Conservation (phyloP, 495 filamentous ascomycete genomes). For the Annulohypoxylon moriforme region DNA sequence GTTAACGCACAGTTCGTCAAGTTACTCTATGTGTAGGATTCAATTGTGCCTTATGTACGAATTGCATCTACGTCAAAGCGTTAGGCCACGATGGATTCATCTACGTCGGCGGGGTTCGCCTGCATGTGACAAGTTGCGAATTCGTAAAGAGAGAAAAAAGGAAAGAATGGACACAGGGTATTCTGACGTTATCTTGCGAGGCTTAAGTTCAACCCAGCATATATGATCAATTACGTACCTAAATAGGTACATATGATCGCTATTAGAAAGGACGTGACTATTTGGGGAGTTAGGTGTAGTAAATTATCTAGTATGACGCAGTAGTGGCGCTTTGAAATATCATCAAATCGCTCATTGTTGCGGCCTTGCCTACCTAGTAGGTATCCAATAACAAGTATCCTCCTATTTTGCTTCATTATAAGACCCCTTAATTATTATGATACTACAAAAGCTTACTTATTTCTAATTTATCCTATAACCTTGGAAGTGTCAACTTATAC, state of each 20-base stretch:
- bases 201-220: not conserved
- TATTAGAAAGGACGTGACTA: not conserved
- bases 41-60: conserved; percentile 5
- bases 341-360: no score
- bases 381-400: not conserved
- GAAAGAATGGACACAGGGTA: not conserved
- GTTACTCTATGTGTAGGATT: conserved; percentile 6
- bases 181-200: not conserved
- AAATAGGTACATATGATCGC: not conserved
- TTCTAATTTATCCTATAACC: not conserved
- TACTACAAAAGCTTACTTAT: not conserved
- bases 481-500: not conserved
- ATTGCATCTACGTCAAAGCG: conserved; percentile 14
- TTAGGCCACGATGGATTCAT: not conserved
- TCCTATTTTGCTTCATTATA: not conserved
- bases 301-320: not conserved
- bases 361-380: not conserved
- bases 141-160: not conserved
- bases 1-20: conserved; percentile 13
- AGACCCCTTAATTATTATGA: not conserved
- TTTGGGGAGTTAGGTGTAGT: no score
- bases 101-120: not conserved
- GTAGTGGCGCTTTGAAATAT: not conserved
- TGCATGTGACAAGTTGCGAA: not conserved
- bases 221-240: not conserved